phyloP scores from a whole-genome alignment of 192 early-diverging fungal genomes.

The Jimgerdemannia flammicorona region DNA sequence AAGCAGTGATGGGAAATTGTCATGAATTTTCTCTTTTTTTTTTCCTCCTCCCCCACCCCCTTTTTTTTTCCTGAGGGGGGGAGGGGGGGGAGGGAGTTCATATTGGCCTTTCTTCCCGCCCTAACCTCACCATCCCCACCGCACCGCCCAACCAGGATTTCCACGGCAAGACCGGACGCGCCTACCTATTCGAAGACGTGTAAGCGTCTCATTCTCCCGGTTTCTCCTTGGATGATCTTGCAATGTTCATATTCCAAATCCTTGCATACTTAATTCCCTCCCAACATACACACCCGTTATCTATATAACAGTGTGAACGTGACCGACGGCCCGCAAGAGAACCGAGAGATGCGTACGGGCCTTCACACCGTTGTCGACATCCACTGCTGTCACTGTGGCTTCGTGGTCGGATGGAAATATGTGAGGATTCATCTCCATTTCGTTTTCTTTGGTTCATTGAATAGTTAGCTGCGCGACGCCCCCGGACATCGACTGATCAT shows the following conservation, averaged over 20 bases:
- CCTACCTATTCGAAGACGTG: slow-evolving; percentile 65
- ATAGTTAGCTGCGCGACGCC: not conserved
- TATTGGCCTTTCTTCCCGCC: not conserved
- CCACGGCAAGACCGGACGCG: slow-evolving; percentile 57
- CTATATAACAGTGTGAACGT: slow-evolving; percentile 46
- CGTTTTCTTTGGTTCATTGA: slow-evolving; percentile 4
- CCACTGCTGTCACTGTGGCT: slow-evolving; percentile 48
- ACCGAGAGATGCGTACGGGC: slow-evolving; percentile 71
- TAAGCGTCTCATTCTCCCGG: not conserved
- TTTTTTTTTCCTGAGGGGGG: not conserved
- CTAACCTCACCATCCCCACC: not conserved
- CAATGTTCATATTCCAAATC: not conserved
- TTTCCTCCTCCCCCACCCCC: not conserved
- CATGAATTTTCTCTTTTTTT: no score
- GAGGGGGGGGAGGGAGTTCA: not conserved
- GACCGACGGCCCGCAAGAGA: slow-evolving; percentile 45
- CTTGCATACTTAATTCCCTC: not conserved
- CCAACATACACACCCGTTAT: not conserved
- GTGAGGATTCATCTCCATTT: slow-evolving; percentile 25
- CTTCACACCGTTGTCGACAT: slow-evolving; percentile 69
- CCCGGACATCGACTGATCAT: not conserved
- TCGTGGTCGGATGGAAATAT: slow-evolving; percentile 62
- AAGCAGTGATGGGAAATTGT: no score
- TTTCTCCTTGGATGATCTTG: slow-evolving; percentile 13
- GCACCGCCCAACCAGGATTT: slow-evolving; percentile 39